A percentile compares a stretch with the other conserved stretches of the same genome.
Conservation (phyloP, 495 filamentous ascomycete genomes). For the Xylaria cubensis region DNA sequence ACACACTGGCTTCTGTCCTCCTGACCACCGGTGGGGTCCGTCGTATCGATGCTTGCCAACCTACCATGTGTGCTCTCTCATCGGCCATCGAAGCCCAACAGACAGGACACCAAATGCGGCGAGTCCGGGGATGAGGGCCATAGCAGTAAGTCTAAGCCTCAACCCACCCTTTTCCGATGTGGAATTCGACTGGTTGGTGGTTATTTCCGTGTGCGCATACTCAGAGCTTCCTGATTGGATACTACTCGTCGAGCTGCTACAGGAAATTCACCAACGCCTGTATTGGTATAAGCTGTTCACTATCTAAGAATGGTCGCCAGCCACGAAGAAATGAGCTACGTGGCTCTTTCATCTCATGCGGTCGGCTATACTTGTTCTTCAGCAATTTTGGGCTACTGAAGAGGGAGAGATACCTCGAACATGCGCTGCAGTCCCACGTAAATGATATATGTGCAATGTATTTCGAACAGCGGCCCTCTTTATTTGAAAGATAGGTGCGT, state of each 20-base stretch:
- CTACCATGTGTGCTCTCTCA: neutral
- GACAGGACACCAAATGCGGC: constrained; percentile 1
- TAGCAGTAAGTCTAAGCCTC: constrained; percentile 24
- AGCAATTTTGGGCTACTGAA: neutral
- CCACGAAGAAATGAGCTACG: constrained; percentile 2
- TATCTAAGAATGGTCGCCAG: neutral
- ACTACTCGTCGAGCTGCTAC: neutral
- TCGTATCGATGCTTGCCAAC: neutral
- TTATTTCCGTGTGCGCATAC: neutral
- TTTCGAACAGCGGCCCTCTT: neutral
- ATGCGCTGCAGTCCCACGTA: neutral
- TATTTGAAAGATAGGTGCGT: neutral
- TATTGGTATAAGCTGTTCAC: neutral
- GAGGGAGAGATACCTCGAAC: neutral
- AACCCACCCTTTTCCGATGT: neutral
- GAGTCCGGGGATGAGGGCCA: constrained; percentile 4
- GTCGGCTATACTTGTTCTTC: neutral
- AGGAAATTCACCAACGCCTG: neutral
- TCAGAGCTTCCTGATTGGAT: neutral
- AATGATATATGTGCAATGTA: neutral
- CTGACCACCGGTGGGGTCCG: constrained; percentile 13
- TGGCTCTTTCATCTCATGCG: neutral
- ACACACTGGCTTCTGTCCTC: constrained; percentile 1
- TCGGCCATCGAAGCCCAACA: constrained; percentile 1
- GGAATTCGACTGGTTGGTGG: constrained; percentile 5